These are phyloP conservation scores for Linum trigynum DNA, from an alignment of 345 rosid genomes.

Conservation along the genomic window DNA sequence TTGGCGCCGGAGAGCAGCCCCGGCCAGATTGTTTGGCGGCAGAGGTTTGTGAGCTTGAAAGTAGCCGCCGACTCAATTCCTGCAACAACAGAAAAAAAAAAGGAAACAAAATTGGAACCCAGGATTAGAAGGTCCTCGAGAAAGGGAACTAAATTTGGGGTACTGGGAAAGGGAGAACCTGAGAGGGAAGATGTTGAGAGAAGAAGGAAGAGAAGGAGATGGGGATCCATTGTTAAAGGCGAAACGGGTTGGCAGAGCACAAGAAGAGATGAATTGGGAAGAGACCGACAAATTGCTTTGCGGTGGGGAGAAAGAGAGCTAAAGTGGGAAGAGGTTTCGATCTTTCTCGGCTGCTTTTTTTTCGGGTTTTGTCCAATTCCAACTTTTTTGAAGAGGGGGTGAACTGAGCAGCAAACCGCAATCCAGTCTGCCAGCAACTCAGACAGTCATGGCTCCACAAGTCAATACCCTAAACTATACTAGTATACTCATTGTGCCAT, in stretches of 20 bases:
- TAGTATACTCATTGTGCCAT: no score
- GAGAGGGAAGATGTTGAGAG: slow-evolving; percentile 22
- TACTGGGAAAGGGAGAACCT: slow-evolving; percentile 18
- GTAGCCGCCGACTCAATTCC: slow-evolving; percentile 40
- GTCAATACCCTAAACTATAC: no score
- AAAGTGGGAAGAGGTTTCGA: no score
- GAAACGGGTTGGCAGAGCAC: neutral
- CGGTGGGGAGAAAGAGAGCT: slow-evolving; percentile 11
- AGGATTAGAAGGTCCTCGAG: neutral
- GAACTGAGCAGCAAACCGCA: no score
- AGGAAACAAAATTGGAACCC: no score
- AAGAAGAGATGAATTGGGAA: neutral
- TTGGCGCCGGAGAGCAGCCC: slow-evolving; percentile 77
- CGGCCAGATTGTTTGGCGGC: slow-evolving; percentile 75
- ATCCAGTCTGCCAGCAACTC: no score
- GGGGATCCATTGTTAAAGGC: slow-evolving; percentile 24
- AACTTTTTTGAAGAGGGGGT: no score
- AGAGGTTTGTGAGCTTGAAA: slow-evolving; percentile 63
- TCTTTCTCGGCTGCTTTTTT: no score
- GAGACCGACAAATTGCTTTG: neutral
- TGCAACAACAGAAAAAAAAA: slow-evolving; percentile 10
- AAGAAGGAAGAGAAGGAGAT: slow-evolving; percentile 15
- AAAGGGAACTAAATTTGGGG: neutral
- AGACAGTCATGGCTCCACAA: no score
- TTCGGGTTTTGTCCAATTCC: no score